Evolutionary conservation across 371 early-diverging fungal genomes (phyloP).

Genomic region (Apophysomyces trapeziformis): DNA sequence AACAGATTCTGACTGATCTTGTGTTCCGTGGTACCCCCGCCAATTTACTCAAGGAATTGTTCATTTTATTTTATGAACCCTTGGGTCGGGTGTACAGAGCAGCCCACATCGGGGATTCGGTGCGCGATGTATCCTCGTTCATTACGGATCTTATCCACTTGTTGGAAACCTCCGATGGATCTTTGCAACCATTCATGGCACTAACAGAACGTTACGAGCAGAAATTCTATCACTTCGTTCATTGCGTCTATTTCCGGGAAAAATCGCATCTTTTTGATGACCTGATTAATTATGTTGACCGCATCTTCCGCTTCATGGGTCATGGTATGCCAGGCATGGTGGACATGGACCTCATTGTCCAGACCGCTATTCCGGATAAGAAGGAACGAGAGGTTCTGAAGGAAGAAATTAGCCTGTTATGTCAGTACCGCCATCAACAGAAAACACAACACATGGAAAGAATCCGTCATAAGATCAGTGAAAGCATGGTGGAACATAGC

Average conservation of each 20-base stretch:
- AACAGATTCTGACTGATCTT: constrained; percentile 52
- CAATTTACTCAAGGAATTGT: constrained; percentile 60
- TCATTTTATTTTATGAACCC: constrained; percentile 63
- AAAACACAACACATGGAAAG: constrained; percentile 41
- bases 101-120: constrained; percentile 60
- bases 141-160: constrained; percentile 60
- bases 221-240: constrained; percentile 60
- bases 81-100: constrained; percentile 62
- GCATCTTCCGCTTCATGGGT: constrained; percentile 22
- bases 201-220: constrained; percentile 57
- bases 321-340: constrained; percentile 25
- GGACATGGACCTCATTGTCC: constrained; percentile 24
- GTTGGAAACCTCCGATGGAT: constrained; percentile 48
- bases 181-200: constrained; percentile 38
- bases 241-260: constrained; percentile 56
- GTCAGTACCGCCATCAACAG: constrained; percentile 34
- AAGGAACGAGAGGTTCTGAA: not conserved
- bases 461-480: not conserved
- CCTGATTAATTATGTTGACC: constrained; percentile 33
- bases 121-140: constrained; percentile 56
- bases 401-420: constrained; percentile 40
- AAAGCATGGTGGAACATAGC: not conserved
- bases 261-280: constrained; percentile 39
- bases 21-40: constrained; percentile 63
- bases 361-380: not conserved